A percentile compares a stretch with the other conserved stretches of the same genome.
Conservation (phyloP, 2,329 filamentous ascomycete genomes). For the Monilinia fructicola region DNA sequence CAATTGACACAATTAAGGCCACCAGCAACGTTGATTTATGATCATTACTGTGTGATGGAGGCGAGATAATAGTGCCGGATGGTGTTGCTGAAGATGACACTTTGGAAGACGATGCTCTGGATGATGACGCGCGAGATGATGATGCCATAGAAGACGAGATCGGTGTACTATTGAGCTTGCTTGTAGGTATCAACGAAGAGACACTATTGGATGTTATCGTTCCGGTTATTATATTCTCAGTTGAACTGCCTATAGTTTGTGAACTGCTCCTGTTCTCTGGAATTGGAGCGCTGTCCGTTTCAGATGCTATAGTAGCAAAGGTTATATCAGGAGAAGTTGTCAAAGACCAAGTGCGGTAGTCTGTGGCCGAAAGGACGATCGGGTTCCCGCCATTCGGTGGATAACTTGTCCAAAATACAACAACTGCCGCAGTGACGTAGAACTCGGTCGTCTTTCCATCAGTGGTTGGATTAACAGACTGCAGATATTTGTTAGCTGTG, state of each 20-base stretch:
- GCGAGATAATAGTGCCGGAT: neutral
- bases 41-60: too few relatives aligned
- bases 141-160: neutral
- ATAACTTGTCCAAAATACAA: constrained; percentile 6
- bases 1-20: neutral
- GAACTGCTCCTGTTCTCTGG: neutral
- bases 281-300: neutral
- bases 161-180: neutral
- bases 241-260: neutral
- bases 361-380: neutral
- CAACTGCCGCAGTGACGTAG: neutral
- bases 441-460: neutral
- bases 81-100: neutral
- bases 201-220: neutral
- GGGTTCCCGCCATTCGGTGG: neutral
- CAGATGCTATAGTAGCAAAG: neutral
- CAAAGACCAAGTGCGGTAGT: neutral
- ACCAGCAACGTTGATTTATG: neutral
- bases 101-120: neutral
- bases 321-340: neutral
- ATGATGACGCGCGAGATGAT: too few relatives aligned
- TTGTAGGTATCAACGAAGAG: neutral
- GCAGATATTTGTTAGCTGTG: neutral
- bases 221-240: neutral
- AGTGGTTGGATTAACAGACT: neutral